A percentile compares a stretch with the other conserved stretches of the same genome.
Conservation (phyloP, 2,329 filamentous ascomycete species). For the Colletotrichum nymphaeae region DNA sequence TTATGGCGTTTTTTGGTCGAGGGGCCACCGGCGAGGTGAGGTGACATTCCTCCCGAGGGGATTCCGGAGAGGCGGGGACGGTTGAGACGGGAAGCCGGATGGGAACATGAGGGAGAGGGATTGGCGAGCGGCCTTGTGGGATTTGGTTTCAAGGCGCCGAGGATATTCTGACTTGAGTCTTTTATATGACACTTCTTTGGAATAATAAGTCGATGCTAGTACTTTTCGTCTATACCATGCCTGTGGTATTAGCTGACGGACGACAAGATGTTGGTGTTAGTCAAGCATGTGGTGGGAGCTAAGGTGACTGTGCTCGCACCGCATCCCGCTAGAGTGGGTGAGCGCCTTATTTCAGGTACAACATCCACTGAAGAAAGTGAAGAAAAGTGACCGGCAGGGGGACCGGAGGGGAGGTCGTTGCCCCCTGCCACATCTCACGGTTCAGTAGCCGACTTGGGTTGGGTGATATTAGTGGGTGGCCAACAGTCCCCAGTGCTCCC, state of each 20-base stretch:
- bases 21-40: background rate
- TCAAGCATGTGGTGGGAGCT: background rate
- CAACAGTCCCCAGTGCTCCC: background rate
- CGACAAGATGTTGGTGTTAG: background rate
- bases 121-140: background rate
- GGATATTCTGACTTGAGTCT: too few relatives aligned
- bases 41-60: conserved; percentile 10
- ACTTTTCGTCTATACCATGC: background rate
- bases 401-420: background rate
- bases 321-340: background rate
- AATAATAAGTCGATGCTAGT: background rate
- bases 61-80: conserved; percentile 4
- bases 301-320: background rate
- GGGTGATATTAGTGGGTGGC: background rate
- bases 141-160: background rate
- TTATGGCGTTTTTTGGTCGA: background rate
- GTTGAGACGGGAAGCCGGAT: background rate
- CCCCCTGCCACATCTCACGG: background rate
- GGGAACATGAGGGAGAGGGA: background rate
- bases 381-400: background rate
- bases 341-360: conserved; percentile 1
- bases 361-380: conserved; percentile 30
- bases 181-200: too few relatives aligned
- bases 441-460: background rate
- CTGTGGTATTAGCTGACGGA: background rate